Evolutionary conservation across 2,329 filamentous ascomycete species (phyloP), one percentile per base, ranked within the genome.

Genomic region (Eutypella sp.): DNA sequence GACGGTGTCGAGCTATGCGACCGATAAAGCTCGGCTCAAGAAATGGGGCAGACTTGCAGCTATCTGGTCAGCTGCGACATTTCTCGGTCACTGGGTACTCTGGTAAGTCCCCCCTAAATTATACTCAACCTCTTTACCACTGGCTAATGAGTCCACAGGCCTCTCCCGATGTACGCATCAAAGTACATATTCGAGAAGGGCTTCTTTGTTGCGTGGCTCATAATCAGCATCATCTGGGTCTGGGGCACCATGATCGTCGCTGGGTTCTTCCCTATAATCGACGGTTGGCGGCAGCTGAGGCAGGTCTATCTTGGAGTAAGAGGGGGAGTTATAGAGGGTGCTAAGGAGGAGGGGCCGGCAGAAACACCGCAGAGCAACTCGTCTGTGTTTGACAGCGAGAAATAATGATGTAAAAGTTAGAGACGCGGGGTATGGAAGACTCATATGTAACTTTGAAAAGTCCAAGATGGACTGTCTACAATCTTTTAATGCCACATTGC

Each of bases 161-260:
- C 75, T 1, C 59, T 78, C 38, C 74, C 74, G 0, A 79, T 78
- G 73, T 78, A 78, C 51, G 75, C 68, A 0, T 67, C 72, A 0
- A 66, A 68, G 8, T 77, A 77, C 45, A 59, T 77, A 0, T 78
- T 77, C 50, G 62, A 63, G 2, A 70, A 71, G 45, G 58, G 57
- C 27, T 78, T 78, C 48, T 79, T 71, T 41, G 59, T 62, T 1
- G 75, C 72, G 0, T 79, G 75, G 75, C 57, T 78, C 1, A 63
- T 74, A 0, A 59, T 79, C 0, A 67, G 68, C 0, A 72, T 79
- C 15, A 70, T 79, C 24, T 79, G 75, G 74, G 65, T 76, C 3
- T 78, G 74, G 74, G 54, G 62, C 0, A 76, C 74, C 0, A 67
- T 76, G 65, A 57, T 78, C 0, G 57, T 77, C 13, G 69, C 70